phyloP scores from a whole-genome alignment of 345 rosid genomes.

The Eutrema japonicum region DNA sequence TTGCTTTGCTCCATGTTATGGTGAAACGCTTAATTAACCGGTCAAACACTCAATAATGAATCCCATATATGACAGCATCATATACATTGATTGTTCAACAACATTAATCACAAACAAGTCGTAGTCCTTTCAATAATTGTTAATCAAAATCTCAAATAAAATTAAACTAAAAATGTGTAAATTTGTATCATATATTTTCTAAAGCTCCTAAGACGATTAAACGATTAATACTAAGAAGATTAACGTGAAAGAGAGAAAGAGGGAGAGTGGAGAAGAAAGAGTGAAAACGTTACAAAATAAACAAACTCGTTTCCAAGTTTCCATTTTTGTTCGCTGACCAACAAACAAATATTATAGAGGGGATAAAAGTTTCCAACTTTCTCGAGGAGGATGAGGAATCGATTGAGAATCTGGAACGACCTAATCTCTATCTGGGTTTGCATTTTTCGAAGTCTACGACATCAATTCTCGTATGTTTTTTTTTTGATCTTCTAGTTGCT shows the following conservation, averaged over 20 bases:
- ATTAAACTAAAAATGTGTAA: too few relatives aligned
- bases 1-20: too few relatives aligned
- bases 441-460: constrained; percentile 3
- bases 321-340: neutral
- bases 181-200: too few relatives aligned
- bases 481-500: constrained; percentile 23
- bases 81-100: too few relatives aligned
- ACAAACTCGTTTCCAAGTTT: constrained; percentile 2
- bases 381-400: constrained; percentile 17
- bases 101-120: too few relatives aligned
- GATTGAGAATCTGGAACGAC: neutral
- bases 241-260: too few relatives aligned
- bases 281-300: constrained; percentile 10
- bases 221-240: neutral
- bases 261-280: neutral
- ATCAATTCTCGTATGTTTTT: neutral
- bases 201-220: neutral
- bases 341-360: too few relatives aligned
- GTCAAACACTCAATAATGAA: neutral
- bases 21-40: neutral
- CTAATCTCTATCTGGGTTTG: neutral
- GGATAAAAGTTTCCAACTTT: neutral
- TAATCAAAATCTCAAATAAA: too few relatives aligned
- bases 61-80: neutral
- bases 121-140: too few relatives aligned